These are phyloP conservation scores for Crithidia bombi DNA, from an alignment of 208 protist genomes.

Conservation along the genomic window DNA sequence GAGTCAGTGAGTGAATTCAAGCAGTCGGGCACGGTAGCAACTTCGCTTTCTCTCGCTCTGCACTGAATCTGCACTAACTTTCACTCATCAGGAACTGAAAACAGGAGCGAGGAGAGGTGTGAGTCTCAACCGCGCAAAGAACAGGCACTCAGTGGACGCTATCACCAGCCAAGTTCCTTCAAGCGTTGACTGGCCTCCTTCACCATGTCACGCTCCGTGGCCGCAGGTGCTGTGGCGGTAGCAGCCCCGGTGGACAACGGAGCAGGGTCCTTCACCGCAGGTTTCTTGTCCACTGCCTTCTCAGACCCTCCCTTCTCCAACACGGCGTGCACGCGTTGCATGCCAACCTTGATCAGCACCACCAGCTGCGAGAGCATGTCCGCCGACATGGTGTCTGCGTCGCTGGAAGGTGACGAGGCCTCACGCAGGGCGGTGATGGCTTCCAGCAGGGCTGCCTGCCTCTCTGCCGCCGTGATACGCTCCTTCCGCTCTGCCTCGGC, in stretches of 20 bases:
- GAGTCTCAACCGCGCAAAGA: too few species aligned
- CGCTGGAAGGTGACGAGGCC: constrained; percentile 10
- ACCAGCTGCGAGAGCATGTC: constrained; percentile 42
- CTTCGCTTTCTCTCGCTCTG: too few species aligned
- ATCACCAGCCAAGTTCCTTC: constrained; percentile 43
- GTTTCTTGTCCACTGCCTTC: not conserved
- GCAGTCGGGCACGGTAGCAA: too few species aligned
- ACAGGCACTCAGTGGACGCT: not conserved
- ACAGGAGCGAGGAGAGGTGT: too few species aligned
- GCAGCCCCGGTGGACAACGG: not conserved
- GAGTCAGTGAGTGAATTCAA: too few species aligned
- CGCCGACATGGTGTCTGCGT: constrained; percentile 37
- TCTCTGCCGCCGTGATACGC: constrained; percentile 19
- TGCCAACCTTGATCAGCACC: constrained; percentile 63
- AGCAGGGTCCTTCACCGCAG: not conserved
- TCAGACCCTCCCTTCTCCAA: constrained; percentile 21
- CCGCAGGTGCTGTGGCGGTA: not conserved
- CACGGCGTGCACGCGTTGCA: constrained; percentile 50
- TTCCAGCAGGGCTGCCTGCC: constrained; percentile 31
- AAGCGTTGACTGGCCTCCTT: constrained; percentile 33
- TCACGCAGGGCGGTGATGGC: constrained; percentile 18
- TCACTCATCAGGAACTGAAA: too few species aligned
- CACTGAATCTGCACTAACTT: too few species aligned
- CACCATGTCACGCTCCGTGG: constrained; percentile 32
- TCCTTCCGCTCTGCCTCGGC: constrained; percentile 40